These are phyloP conservation scores for Persicaria maculosa DNA, from an alignment of 148 eudicot species.

Conservation along the genomic window DNA sequence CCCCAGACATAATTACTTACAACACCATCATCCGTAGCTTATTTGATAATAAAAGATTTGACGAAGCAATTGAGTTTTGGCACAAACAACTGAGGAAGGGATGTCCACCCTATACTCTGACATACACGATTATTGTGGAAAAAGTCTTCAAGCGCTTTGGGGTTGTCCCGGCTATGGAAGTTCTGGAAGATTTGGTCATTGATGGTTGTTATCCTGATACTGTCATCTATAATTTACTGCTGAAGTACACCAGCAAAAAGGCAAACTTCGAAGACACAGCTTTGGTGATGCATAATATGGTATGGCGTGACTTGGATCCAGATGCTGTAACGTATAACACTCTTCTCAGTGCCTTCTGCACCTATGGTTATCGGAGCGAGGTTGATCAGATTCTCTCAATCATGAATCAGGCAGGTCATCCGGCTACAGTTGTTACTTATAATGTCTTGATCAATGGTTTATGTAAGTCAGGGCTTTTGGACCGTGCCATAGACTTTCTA, in stretches of 20 bases:
- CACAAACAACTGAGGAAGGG: conserved; percentile 72
- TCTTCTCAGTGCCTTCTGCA: conserved; percentile 60
- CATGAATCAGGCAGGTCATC: conserved; percentile 56
- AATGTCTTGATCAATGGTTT: conserved; percentile 77
- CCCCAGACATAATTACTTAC: conserved; percentile 69
- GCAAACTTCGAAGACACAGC: conserved; percentile 39
- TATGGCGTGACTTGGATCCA: conserved; percentile 60
- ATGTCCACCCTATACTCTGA: conserved; percentile 58
- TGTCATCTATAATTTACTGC: conserved; percentile 56
- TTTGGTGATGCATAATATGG: conserved; percentile 39
- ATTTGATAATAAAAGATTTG: conserved; percentile 37
- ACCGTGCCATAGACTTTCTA: conserved; percentile 68
- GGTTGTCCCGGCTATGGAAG: conserved; percentile 40
- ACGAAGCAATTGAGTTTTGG: conserved; percentile 69
- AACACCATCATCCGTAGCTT: conserved; percentile 60
- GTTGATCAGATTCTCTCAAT: conserved; percentile 53
- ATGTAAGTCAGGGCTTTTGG: conserved; percentile 64
- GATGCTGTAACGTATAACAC: conserved; percentile 65
- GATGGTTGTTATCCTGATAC: conserved; percentile 88
- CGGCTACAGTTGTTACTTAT: conserved; percentile 58
- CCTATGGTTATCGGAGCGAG: conserved; percentile 45
- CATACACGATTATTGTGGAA: conserved; percentile 55
- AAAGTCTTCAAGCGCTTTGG: conserved; percentile 54
- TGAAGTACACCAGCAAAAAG: conserved; percentile 44
- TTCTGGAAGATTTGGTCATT: conserved; percentile 60